phyloP scores from a whole-genome alignment of 148 eudicot species.

The Cornus florida region DNA sequence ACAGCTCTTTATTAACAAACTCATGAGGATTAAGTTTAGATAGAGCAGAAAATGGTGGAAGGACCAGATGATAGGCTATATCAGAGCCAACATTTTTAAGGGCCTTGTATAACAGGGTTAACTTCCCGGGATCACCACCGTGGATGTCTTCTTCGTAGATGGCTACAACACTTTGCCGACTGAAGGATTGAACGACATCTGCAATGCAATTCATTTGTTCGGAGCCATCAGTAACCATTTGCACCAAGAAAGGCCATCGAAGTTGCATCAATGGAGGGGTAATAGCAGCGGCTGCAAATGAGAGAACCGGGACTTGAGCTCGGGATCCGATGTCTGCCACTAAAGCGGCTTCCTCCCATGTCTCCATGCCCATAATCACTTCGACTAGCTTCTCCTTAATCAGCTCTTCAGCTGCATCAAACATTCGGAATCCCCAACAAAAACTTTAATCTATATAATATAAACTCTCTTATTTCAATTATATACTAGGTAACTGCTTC shows the following conservation, averaged over 20 bases:
- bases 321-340: constrained; percentile 18
- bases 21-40: not conserved
- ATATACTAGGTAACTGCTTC: too few relatives aligned
- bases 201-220: constrained; percentile 8
- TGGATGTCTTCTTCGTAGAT: constrained; percentile 14
- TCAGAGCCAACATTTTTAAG: constrained; percentile 18
- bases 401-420: too few relatives aligned
- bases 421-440: not conserved
- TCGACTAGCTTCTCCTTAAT: too few relatives aligned
- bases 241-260: constrained; percentile 27
- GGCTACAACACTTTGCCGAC: constrained; percentile 24
- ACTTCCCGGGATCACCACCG: not conserved
- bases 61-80: constrained; percentile 12
- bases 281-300: constrained; percentile 12
- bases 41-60: constrained; percentile 13
- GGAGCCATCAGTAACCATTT: constrained; percentile 14
- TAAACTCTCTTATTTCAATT: not conserved
- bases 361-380: not conserved
- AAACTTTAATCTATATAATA: not conserved
- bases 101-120: constrained; percentile 7
- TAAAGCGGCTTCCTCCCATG: constrained; percentile 22
- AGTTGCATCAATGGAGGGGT: not conserved
- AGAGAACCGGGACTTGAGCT: constrained; percentile 25
- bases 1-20: not conserved
- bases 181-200: constrained; percentile 9